A percentile compares a stretch with the other conserved stretches of the same genome.
phyloP scores from a whole-genome alignment of 169 alveolate species.

The Babesia bigemina region DNA sequence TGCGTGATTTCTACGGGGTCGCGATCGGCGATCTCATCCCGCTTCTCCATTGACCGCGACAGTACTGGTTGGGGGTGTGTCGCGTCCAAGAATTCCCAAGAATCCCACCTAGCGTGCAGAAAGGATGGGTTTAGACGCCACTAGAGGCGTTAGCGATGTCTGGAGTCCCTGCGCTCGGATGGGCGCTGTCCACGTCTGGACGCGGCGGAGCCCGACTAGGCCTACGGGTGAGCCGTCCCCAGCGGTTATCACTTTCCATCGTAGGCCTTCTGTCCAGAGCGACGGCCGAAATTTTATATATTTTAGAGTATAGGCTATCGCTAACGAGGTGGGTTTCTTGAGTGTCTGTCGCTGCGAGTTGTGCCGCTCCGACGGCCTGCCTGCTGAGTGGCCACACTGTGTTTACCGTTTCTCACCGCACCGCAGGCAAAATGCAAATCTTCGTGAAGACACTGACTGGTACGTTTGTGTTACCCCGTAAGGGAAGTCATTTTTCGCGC shows the following conservation, averaged over 20 bases:
- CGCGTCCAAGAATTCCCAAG: too few relatives aligned
- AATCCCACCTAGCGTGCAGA: too few relatives aligned
- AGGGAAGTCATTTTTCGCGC: neutral
- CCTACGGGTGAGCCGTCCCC: conserved; percentile 21
- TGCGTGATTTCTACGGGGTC: conserved; percentile 8
- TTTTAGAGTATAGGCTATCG: neutral
- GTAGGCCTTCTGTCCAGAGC: neutral
- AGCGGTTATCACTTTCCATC: conserved; percentile 3
- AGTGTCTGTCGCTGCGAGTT: neutral
- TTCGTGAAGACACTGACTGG: conserved; percentile 96
- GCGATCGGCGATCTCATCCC: conserved; percentile 12
- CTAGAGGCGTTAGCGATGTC: too few relatives aligned
- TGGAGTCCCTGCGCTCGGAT: neutral
- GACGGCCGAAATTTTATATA: neutral
- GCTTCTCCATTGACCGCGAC: conserved; percentile 29
- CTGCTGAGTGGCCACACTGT: conserved; percentile 5
- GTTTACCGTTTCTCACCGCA: neutral
- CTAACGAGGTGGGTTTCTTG: conserved; percentile 9
- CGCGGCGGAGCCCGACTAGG: conserved; percentile 31
- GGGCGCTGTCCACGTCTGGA: neutral
- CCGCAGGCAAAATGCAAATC: conserved; percentile 85
- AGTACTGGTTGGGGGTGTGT: too few relatives aligned
- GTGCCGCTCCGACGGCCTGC: neutral
- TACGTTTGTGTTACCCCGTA: neutral
- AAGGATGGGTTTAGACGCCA: too few relatives aligned